Conservation (phyloP, 73 alveolate genomes). For the Paraurostyla sp. region DNA sequence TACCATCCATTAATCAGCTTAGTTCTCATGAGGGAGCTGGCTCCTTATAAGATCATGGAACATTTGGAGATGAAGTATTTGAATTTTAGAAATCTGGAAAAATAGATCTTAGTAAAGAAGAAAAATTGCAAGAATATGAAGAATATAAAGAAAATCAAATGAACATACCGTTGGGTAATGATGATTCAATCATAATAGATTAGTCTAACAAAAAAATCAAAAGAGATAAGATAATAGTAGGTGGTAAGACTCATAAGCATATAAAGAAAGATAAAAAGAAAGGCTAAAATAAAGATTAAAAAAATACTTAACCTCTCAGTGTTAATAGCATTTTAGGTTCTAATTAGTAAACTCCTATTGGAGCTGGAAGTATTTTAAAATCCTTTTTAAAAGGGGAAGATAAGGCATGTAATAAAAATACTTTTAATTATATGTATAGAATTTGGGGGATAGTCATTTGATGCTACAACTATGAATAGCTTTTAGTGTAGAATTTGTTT, state of each 20-base stretch:
- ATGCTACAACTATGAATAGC: background rate
- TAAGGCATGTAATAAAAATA: background rate
- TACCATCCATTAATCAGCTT: no score
- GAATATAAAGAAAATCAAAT: background rate
- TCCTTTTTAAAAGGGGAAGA: background rate
- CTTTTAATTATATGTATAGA: background rate
- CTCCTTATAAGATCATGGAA: no score
- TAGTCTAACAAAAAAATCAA: background rate
- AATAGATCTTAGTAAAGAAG: background rate
- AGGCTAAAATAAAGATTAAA: background rate
- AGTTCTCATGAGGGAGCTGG: no score
- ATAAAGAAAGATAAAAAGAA: conserved; percentile 5
- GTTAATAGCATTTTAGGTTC: background rate
- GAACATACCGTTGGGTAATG: no score
- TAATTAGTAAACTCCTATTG: background rate
- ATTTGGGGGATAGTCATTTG: background rate
- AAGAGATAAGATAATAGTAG: conserved; percentile 8
- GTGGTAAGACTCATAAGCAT: conserved; percentile 4
- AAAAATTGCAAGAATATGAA: background rate
- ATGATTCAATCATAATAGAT: no score
- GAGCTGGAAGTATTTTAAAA: background rate
- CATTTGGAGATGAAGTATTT: conserved; percentile 25
- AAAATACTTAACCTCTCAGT: background rate
- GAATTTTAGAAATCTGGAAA: background rate
- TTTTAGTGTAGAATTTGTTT: conserved; percentile 38